Base-by-base conservation (phyloP, 306 rosid species). In the Quercus alba region DNA sequence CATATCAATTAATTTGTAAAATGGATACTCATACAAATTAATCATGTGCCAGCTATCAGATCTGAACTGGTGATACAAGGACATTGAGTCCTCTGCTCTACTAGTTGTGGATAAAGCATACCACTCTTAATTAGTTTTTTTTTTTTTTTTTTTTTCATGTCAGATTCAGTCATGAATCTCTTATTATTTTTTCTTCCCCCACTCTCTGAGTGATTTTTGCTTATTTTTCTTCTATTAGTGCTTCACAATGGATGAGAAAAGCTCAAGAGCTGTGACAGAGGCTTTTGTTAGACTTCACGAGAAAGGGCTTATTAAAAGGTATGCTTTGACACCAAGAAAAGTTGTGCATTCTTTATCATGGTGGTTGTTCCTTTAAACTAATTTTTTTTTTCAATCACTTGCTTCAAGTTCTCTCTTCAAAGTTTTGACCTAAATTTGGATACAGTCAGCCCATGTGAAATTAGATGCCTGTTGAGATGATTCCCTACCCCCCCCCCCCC, bases 221-320 rank as follows among this genome's bases (percentile, higher is more conserved):
- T 74, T 8, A 33, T n/a, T 71, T 28, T 72, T 80, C 18, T 79
- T 74, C 12, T 61, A 59, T 49, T 80, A 95, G 99, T 89, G 97
- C 91, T 95, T 90, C 84, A 95, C 99, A 72, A 95, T 95, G 99
- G 99, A 95, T 63, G 97, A 93, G 73, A 83, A 78, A 84, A 89
- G 98, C 84, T 90, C 96, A 26, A 87, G 49, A 81, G 99, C 94
- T 78, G 99, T 95, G 81, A 91, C 91, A 10, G 98, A 93, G 88
- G 99, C 94, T 86, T 95, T 95, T 87, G 96, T 93, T 7, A 86
- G 91, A 87, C 96, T 93, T 82, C 83, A 80, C 83, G 78, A 88
- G 83, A 86, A 82, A 77, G 92, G 85, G 66, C 94, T 90, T 83
- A 82, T 95, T 73, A 90, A 93, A 82, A 93, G 99, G 98, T 95